Percentiles rank a stretch among this genome's conserved stretches.
These are phyloP conservation scores for Gymnopus androsaceus DNA, from an alignment of 1,284 basidiomycete species.

Conservation along the genomic window DNA sequence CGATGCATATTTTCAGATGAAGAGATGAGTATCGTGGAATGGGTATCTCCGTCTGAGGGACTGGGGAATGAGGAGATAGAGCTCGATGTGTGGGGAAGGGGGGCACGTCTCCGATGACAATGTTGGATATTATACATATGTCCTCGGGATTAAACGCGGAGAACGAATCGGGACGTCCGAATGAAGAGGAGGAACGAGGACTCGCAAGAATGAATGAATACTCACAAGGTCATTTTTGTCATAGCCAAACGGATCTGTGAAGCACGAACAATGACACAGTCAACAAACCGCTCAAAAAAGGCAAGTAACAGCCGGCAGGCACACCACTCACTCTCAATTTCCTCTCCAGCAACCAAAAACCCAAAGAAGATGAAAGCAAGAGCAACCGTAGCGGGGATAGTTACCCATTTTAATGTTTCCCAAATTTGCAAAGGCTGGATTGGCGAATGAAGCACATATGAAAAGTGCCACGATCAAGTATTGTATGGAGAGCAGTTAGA, in stretches of 20 bases:
- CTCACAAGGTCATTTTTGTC: constrained; percentile 69
- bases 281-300: not conserved
- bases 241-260: constrained; percentile 41
- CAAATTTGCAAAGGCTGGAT: constrained; percentile 71
- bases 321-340: constrained; percentile 61
- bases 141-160: not conserved
- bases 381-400: constrained; percentile 62
- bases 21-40: not conserved
- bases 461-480: not conserved
- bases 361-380: constrained; percentile 68
- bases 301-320: constrained; percentile 9
- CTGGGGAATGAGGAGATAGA: not conserved
- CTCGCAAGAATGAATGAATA: constrained; percentile 8
- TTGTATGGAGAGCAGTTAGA: not conserved
- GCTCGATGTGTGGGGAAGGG: not conserved
- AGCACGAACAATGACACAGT: constrained; percentile 30
- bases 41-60: not conserved
- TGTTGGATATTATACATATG: not conserved
- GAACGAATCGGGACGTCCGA: not conserved
- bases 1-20: not conserved
- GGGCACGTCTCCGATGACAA: not conserved
- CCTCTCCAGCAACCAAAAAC: constrained; percentile 68
- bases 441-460: not conserved
- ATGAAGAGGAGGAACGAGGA: not conserved
- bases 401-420: constrained; percentile 58